A percentile compares a stretch with the other conserved stretches of the same genome.
phyloP scores from a whole-genome alignment of 2,329 filamentous ascomycete genomes.

The Venturiaceae sp. region DNA sequence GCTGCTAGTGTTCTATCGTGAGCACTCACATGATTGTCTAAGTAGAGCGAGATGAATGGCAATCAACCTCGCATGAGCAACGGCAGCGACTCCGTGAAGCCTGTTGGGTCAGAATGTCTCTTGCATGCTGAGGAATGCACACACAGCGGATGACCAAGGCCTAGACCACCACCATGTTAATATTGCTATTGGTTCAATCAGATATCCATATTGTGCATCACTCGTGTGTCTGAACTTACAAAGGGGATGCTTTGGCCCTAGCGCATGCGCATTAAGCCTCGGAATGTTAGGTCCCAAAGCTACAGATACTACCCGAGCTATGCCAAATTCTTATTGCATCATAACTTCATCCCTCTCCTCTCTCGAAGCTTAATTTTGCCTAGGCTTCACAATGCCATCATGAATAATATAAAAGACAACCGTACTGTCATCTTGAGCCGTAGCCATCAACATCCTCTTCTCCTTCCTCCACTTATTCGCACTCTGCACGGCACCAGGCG shows the following conservation, averaged over 20 bases:
- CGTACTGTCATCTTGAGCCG: conserved; percentile 70
- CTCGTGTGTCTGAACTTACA: background rate
- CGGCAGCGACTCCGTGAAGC: no score
- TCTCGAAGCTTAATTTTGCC: conserved; percentile 8
- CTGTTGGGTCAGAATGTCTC: no score
- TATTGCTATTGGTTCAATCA: background rate
- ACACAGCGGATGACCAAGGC: background rate
- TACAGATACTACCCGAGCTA: background rate
- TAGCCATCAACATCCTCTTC: conserved; percentile 66
- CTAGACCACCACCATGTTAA: background rate
- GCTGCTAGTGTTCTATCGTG: no score
- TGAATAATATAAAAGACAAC: conserved; percentile 60
- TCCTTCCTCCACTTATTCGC: conserved; percentile 32
- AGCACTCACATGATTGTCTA: no score
- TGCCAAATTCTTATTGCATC: background rate
- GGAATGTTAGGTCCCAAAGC: no score
- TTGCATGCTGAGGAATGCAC: background rate
- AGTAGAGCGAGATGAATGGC: no score
- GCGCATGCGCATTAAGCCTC: no score
- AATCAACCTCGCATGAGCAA: no score
- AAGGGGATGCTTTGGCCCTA: background rate
- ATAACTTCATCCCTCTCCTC: background rate
- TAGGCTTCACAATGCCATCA: conserved; percentile 9
- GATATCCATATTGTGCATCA: background rate
- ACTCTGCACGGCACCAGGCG: conserved; percentile 23